Evolutionary conservation across 495 filamentous ascomycete species (phyloP).

Genomic region (Trichocladium uniseriatum): DNA sequence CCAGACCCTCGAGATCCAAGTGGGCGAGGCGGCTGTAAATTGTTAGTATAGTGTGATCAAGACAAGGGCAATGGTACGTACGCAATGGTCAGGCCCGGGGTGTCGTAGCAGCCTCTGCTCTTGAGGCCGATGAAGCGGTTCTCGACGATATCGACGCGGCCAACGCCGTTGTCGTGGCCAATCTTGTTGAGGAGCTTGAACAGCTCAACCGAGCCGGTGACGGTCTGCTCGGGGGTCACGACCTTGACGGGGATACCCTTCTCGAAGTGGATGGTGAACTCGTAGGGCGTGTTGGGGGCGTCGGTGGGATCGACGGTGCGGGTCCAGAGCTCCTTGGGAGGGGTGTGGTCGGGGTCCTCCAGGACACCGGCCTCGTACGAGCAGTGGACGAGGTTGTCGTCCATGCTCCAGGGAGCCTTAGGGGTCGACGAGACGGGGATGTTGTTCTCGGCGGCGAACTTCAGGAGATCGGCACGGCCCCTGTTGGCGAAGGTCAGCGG

Average conservation of each 20-base stretch:
- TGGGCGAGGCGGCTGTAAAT: conserved; percentile 50
- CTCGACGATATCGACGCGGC: conserved; percentile 89
- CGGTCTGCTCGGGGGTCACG: conserved; percentile 41
- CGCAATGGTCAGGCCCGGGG: conserved; percentile 34
- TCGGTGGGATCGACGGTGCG: conserved; percentile 63
- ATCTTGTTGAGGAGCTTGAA: conserved; percentile 76
- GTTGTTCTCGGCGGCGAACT: conserved; percentile 66
- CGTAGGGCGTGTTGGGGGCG: conserved; percentile 65
- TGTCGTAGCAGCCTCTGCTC: conserved; percentile 87
- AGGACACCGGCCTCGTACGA: conserved; percentile 79
- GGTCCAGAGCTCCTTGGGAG: conserved; percentile 81
- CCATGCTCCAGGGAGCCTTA: conserved; percentile 80
- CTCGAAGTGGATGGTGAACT: conserved; percentile 74
- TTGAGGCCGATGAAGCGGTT: conserved; percentile 49
- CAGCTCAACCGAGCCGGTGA: conserved; percentile 65
- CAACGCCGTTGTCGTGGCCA: conserved; percentile 66
- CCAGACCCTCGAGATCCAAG: conserved; percentile 74
- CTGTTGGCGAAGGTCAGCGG: not conserved
- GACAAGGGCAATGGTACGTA: conserved; percentile 1
- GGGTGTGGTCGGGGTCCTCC: conserved; percentile 54
- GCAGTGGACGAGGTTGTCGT: conserved; percentile 89
- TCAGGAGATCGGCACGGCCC: conserved; percentile 80
- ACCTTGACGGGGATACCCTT: conserved; percentile 74
- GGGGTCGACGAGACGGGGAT: conserved; percentile 78
- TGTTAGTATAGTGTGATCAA: not conserved